Percentiles rank a stretch among this genome's conserved stretches.
These are phyloP conservation scores for Xylaria sp. DNA, from an alignment of 2,329 filamentous ascomycete genomes.

Conservation along the genomic window DNA sequence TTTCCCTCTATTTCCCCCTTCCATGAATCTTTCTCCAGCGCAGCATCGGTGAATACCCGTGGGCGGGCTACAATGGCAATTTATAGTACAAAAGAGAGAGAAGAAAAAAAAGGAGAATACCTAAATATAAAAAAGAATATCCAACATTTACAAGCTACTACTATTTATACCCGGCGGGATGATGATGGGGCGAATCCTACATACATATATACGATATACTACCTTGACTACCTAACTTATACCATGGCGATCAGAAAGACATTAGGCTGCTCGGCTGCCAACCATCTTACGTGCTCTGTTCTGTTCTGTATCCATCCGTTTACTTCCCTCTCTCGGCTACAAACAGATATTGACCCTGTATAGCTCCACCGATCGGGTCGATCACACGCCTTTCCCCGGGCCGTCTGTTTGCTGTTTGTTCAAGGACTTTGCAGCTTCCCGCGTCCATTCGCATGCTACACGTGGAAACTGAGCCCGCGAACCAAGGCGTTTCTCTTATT, in stretches of 20 bases:
- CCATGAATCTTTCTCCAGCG: slow-evolving; percentile 4
- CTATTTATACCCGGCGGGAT: background rate
- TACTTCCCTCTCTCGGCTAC: slow-evolving; percentile 1
- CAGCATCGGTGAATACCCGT: slow-evolving; percentile 3
- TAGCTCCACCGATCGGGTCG: slow-evolving; percentile 9
- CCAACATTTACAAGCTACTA: background rate
- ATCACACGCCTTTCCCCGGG: slow-evolving; percentile 5
- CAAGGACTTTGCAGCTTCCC: background rate
- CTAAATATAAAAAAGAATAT: slow-evolving; percentile 8
- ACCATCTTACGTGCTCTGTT: background rate
- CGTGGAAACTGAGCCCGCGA: slow-evolving; percentile 8
- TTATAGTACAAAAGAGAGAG: slow-evolving; percentile 9
- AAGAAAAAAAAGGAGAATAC: background rate
- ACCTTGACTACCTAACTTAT: too few species aligned
- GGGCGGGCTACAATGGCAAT: slow-evolving; percentile 1
- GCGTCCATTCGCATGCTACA: slow-evolving; percentile 12
- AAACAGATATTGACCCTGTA: background rate
- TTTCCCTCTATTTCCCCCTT: background rate
- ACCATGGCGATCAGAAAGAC: too few species aligned
- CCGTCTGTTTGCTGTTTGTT: slow-evolving; percentile 3
- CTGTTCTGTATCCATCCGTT: background rate
- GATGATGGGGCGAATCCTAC: background rate
- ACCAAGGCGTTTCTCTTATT: slow-evolving; percentile 5
- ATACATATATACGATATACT: too few species aligned
- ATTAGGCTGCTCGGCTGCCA: too few species aligned